Evolutionary conservation across 2,329 filamentous ascomycete genomes (phyloP).

Genomic region (Aurifilum marmelostoma): DNA sequence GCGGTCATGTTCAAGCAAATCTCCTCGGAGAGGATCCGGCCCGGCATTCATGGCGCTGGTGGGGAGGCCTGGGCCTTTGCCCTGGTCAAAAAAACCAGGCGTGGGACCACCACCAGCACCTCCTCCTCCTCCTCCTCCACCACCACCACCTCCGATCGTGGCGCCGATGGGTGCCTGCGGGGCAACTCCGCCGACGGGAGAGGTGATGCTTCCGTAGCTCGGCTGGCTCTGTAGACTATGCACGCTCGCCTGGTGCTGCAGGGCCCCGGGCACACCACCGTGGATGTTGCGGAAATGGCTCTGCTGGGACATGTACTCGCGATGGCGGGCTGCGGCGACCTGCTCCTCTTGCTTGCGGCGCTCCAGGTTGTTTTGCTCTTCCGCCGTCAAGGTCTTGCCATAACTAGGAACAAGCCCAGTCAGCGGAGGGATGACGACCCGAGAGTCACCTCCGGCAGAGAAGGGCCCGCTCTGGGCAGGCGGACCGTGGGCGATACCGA

Average conservation of each 20-base stretch:
- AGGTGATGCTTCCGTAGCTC: conserved; percentile 92
- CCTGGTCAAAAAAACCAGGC: conserved; percentile 71
- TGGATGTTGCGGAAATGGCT: conserved; percentile 77
- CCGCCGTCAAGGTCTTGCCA: conserved; percentile 91
- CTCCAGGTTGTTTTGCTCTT: conserved; percentile 97
- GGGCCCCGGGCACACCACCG: conserved; percentile 48
- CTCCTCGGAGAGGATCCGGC: conserved; percentile 65
- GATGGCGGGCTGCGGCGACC: conserved; percentile 92
- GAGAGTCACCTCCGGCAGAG: conserved; percentile 50
- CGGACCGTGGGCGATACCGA: conserved; percentile 88
- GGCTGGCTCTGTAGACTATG: conserved; percentile 97
- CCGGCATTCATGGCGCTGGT: conserved; percentile 48
- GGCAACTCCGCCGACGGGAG: conserved; percentile 70
- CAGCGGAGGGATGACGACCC: conserved; percentile 81
- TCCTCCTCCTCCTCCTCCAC: no score
- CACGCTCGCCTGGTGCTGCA: conserved; percentile 93
- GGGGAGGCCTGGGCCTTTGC: conserved; percentile 44
- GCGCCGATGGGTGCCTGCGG: conserved; percentile 58
- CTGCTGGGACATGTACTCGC: conserved; percentile 88
- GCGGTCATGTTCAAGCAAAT: conserved; percentile 61
- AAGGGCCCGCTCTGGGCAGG: conserved; percentile 57
- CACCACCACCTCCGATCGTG: conserved; percentile 42
- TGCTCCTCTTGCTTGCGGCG: conserved; percentile 97
- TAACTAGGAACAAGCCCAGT: conserved; percentile 95
- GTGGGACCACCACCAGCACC: no score